Evolutionary conservation across 305 asterid species (phyloP).

Genomic region (Solanum hybrid): DNA sequence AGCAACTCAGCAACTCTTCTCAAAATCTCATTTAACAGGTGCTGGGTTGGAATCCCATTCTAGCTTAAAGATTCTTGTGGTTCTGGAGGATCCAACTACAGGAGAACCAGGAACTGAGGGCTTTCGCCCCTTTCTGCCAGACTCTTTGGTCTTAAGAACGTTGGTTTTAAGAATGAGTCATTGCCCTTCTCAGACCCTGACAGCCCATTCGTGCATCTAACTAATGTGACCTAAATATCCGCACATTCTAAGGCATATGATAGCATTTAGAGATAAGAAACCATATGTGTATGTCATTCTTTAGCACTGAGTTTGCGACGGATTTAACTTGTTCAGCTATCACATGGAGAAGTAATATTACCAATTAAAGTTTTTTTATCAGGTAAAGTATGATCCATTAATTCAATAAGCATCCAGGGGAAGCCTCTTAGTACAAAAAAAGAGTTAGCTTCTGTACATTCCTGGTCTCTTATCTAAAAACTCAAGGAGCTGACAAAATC

Average conservation of each 20-base stretch:
- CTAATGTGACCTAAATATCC: neutral
- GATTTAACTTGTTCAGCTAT: neutral
- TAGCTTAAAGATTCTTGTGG: neutral
- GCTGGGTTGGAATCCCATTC: neutral
- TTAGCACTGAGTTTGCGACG: neutral
- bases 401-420: neutral
- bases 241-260: neutral
- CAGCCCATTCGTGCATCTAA: neutral
- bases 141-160: neutral
- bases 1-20: neutral
- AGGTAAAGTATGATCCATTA: neutral
- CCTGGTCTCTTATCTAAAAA: neutral
- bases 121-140: neutral
- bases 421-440: neutral
- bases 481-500: neutral
- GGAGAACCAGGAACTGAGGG: neutral
- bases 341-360: neutral
- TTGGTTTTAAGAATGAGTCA: neutral
- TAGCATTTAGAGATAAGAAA: neutral
- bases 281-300: neutral
- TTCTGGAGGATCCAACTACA: neutral
- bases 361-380: constrained; percentile 55
- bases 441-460: neutral
- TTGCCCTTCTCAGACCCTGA: neutral
- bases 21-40: neutral